Conservation (phyloP, 148 eudicot species). For the Spergularia marina region DNA sequence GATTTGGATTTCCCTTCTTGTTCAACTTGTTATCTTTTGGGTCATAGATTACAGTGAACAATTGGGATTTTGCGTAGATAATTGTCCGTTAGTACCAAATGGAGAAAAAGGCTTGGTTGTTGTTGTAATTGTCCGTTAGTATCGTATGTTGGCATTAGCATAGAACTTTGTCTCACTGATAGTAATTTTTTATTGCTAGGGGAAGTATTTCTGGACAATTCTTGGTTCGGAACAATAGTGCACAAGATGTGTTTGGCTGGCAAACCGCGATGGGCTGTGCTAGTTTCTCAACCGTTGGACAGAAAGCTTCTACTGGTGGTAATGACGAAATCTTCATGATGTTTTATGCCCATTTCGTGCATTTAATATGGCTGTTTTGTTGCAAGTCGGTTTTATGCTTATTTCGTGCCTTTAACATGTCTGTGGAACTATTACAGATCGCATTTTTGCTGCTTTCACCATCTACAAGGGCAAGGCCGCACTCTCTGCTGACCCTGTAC, state of each 20-base stretch:
- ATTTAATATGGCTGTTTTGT: slow-evolving; percentile 20
- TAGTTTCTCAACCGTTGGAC: slow-evolving; percentile 47
- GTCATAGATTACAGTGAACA: not conserved
- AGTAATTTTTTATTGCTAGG: slow-evolving; percentile 10
- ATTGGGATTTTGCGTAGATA: not conserved
- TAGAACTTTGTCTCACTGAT: not conserved
- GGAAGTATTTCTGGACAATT: slow-evolving; percentile 13
- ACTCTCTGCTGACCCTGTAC: slow-evolving; percentile 58
- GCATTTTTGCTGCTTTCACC: slow-evolving; percentile 50
- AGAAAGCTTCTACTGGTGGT: slow-evolving; percentile 40
- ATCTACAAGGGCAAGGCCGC: slow-evolving; percentile 94
- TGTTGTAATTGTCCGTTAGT: too few relatives aligned
- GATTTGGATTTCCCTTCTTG: not conserved
- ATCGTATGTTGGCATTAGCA: not conserved
- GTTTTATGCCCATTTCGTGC: not conserved
- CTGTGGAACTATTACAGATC: slow-evolving; percentile 29
- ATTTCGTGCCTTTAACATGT: slow-evolving; percentile 26
- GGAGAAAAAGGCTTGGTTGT: too few relatives aligned
- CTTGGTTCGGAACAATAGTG: not conserved
- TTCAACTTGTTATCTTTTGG: not conserved
- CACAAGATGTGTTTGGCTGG: slow-evolving; percentile 22
- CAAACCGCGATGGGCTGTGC: slow-evolving; percentile 33
- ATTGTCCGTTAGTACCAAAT: not conserved
- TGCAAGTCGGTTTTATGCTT: not conserved
- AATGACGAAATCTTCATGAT: not conserved